Conservation (phyloP, 139 green algal genomes). For the Trebouxia sp. region DNA sequence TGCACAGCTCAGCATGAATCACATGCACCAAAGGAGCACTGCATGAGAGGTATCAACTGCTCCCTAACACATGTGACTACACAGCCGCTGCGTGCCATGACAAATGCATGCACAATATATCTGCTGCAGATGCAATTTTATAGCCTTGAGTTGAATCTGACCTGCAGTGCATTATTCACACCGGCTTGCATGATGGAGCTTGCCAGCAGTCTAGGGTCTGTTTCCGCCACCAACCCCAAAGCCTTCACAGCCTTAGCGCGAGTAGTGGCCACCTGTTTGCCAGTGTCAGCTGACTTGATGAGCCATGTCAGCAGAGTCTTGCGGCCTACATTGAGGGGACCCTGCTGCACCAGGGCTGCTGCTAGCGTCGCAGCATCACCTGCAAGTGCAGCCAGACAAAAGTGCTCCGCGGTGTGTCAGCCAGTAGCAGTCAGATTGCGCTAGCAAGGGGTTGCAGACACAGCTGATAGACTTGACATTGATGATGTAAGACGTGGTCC, state of each 20-base stretch:
- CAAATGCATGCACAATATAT: no score
- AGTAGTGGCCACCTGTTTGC: constrained; percentile 10
- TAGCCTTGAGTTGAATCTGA: not conserved
- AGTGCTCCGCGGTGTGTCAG: no score
- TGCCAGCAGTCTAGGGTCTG: constrained; percentile 63
- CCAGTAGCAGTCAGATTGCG: no score
- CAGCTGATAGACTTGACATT: no score
- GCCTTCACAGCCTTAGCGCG: constrained; percentile 57
- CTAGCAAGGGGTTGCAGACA: no score
- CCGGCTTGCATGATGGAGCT: constrained; percentile 56
- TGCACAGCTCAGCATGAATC: no score
- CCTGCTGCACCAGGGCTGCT: constrained; percentile 41
- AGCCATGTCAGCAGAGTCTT: constrained; percentile 56
- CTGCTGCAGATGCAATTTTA: no score
- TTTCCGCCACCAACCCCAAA: constrained; percentile 63
- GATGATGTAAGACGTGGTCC: no score
- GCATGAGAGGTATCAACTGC: no score
- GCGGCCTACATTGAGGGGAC: constrained; percentile 40
- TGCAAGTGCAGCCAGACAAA: no score
- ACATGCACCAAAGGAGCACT: no score
- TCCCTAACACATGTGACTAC: no score
- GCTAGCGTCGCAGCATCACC: constrained; percentile 38
- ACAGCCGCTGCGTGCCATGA: not conserved
- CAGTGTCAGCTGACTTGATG: constrained; percentile 47
- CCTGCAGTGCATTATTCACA: constrained; percentile 56